Evolutionary conservation across 164 flowering plant genomes (phyloP).

Genomic region (Liquidambar formosana): DNA sequence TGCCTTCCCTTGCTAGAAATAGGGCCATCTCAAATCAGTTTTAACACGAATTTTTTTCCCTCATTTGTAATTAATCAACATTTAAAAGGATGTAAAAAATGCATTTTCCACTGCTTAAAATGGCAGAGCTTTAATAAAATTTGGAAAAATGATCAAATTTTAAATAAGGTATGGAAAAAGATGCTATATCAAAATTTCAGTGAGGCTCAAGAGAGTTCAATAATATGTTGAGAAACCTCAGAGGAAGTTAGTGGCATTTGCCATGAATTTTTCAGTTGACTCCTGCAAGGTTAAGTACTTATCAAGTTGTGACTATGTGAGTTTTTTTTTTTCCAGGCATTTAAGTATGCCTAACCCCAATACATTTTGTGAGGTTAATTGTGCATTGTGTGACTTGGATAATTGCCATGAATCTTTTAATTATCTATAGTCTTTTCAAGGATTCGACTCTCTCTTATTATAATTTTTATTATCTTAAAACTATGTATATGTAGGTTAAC

Average conservation of each 20-base stretch:
- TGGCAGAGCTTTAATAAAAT: not conserved
- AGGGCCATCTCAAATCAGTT: not conserved
- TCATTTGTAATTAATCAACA: not conserved
- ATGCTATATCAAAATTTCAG: not conserved
- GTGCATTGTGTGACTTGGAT: too few species aligned
- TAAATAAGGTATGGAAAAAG: not conserved
- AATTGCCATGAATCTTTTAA: not conserved
- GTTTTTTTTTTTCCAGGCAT: too few species aligned
- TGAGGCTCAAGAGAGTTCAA: not conserved
- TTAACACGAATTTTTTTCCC: not conserved
- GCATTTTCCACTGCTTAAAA: not conserved
- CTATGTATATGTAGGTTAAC: too few species aligned
- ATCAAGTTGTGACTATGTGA: not conserved
- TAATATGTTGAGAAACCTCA: not conserved
- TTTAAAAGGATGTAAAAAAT: not conserved
- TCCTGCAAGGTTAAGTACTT: not conserved
- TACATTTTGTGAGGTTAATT: too few species aligned
- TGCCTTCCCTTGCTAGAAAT: not conserved
- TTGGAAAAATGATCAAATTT: not conserved
- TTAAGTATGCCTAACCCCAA: too few species aligned
- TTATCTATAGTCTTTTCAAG: not conserved
- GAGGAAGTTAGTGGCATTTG: not conserved
- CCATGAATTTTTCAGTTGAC: not conserved
- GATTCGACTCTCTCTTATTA: not conserved
- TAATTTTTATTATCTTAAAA: too few species aligned